Conservation (phyloP, 31 red algal genomes). For the Asparagopsis taxiformis region DNA sequence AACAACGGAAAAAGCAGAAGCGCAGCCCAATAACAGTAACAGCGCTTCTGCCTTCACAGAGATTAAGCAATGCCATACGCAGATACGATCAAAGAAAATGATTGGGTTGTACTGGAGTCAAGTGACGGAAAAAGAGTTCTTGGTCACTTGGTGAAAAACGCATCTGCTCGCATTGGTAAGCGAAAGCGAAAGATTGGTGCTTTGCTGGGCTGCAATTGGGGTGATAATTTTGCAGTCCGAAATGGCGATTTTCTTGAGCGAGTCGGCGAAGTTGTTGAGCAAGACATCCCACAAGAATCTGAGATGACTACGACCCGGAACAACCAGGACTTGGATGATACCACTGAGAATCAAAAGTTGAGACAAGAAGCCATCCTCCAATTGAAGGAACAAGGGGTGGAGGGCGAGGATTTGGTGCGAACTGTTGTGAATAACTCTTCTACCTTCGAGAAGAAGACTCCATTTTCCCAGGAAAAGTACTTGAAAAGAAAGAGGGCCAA, state of each 20-base stretch:
- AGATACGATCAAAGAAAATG: slow-evolving; percentile 23
- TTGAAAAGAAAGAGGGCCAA: slow-evolving; percentile 45
- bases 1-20: too few relatives aligned
- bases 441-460: slow-evolving; percentile 38
- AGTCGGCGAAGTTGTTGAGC: slow-evolving; percentile 16
- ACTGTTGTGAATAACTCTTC: slow-evolving; percentile 31
- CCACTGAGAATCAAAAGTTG: slow-evolving; percentile 41
- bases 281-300: slow-evolving; percentile 9
- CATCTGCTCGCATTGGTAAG: slow-evolving; percentile 43
- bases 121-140: slow-evolving; percentile 54
- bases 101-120: slow-evolving; percentile 53
- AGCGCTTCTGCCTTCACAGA: too few relatives aligned
- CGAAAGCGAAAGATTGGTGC: slow-evolving; percentile 54
- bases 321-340: slow-evolving; percentile 46
- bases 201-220: slow-evolving; percentile 45
- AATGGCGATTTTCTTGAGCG: slow-evolving; percentile 22
- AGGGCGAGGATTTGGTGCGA: slow-evolving; percentile 47
- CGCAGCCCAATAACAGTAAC: too few relatives aligned
- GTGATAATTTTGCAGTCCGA: slow-evolving; percentile 33
- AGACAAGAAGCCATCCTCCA: slow-evolving; percentile 29
- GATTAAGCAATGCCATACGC: too few relatives aligned
- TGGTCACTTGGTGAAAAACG: slow-evolving; percentile 20
- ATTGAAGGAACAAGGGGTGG: slow-evolving; percentile 37
- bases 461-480: slow-evolving; percentile 57
- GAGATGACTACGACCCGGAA: slow-evolving; percentile 35